These are phyloP conservation scores for Candida cerambycidarum DNA, from an alignment of 805 yeast species.

Conservation along the genomic window DNA sequence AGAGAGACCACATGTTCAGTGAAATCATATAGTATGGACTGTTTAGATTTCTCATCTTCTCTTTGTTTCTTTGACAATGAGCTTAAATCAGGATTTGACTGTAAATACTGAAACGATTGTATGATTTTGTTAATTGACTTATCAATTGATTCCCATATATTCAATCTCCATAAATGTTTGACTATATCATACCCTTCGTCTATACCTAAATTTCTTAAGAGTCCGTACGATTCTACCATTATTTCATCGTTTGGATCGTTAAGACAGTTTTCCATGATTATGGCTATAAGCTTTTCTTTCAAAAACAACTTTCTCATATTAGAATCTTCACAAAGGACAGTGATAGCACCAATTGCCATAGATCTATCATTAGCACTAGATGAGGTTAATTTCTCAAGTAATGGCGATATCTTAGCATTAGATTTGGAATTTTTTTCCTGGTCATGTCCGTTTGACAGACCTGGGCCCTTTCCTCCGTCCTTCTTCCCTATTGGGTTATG, in stretches of 20 bases:
- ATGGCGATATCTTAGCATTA: constrained; percentile 61
- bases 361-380: constrained; percentile 69
- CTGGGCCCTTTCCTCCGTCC: neutral
- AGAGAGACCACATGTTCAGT: constrained; percentile 74
- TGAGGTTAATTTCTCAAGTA: constrained; percentile 63
- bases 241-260: constrained; percentile 71
- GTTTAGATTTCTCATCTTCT: constrained; percentile 41
- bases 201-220: constrained; percentile 73
- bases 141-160: constrained; percentile 66
- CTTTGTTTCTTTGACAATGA: constrained; percentile 21
- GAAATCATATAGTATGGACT: constrained; percentile 57
- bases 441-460: neutral
- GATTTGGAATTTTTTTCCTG: constrained; percentile 46
- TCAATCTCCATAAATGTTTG: constrained; percentile 71
- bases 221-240: constrained; percentile 76
- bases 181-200: constrained; percentile 89
- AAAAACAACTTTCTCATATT: constrained; percentile 60
- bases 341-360: constrained; percentile 73
- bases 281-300: constrained; percentile 68
- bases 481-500: constrained; percentile 30
- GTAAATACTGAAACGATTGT: constrained; percentile 46
- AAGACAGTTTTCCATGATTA: constrained; percentile 61
- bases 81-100: constrained; percentile 16
- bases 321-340: constrained; percentile 68
- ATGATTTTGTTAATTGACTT: constrained; percentile 51